These are phyloP conservation scores for Puccinia hordei DNA, from an alignment of 1,284 basidiomycete species.

Conservation along the genomic window DNA sequence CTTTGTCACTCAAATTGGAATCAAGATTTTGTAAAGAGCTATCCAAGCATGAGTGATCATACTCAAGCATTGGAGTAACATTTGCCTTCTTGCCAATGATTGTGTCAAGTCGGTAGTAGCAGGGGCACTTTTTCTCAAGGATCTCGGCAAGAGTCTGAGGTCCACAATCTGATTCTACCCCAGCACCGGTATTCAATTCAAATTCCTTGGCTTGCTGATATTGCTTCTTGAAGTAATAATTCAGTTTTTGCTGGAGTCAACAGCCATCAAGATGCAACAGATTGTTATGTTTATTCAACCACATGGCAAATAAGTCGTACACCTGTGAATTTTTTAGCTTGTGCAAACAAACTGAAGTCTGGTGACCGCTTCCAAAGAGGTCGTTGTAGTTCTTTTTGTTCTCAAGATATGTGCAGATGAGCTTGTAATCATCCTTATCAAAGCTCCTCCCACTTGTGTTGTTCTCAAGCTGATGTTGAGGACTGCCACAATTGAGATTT, in stretches of 20 bases:
- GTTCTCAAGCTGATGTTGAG: no score
- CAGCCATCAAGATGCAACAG: background rate
- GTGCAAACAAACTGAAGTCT: background rate
- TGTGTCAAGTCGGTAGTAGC: constrained; percentile 1
- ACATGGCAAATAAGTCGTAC: background rate
- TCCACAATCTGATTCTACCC: background rate
- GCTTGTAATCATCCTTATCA: background rate
- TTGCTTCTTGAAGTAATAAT: constrained; percentile 2
- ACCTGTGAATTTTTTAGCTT: background rate
- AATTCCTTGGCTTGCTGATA: background rate
- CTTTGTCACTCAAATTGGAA: background rate
- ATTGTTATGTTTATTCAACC: background rate
- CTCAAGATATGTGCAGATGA: background rate
- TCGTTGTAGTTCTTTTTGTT: background rate
- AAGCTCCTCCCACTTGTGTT: no score
- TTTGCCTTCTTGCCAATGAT: background rate
- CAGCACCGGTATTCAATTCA: background rate
- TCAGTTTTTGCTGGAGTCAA: background rate
- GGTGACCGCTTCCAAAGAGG: background rate
- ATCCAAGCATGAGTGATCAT: background rate
- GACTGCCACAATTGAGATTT: no score
- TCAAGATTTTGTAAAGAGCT: background rate
- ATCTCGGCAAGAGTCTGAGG: background rate
- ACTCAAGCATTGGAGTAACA: background rate
- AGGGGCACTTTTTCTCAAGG: background rate